Base-by-base conservation (phyloP, 345 rosid genomes). In the Trapa incisa region DNA sequence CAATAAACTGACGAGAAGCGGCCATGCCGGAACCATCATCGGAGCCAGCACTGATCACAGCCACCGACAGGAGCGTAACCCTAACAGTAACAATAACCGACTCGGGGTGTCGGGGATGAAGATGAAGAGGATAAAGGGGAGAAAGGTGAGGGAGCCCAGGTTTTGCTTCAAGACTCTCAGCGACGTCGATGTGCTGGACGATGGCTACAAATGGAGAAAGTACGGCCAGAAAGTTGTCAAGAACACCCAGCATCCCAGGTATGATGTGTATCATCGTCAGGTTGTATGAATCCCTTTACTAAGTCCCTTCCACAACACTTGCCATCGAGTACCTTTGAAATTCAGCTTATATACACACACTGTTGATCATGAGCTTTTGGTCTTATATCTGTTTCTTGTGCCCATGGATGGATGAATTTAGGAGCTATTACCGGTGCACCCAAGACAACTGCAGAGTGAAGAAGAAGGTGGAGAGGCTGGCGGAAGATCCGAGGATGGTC, bases 231-330 rank as follows among this genome's bases (percentile, higher is more conserved):
- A 94, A 78, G 99, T 94, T 66, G 99, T 89, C 33, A 94, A 94
- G 83, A 91, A 94, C 84, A 94, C 99, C 16, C 92, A 82, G 76
- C 97, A 94, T 78, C 99, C 99, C 80, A 94, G 99, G 99, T 93
- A 50, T 7, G 48, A 22, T 45, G 13, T 45, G 8, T 11, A 45
- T 45, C 48, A 6, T 45, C 48, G 29, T 22, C 60, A 4, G 39
- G 61, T 58, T 67, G 11, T 45, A 7, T 45, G 32, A 11, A 16
- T 56, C 63, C 68, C 69, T 33, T 17, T 41, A 65, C 29, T 73
- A 54, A 1, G 36, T 64, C 37, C 45, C 43, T 41, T 41, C 43
- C 43, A 22, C 43, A 41, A 41, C 43, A 22, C 29, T 22, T 22
- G 29, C 29, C 29, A 22, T 22, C 29, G 29, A 22, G 29, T 22